Percentiles rank a stretch among this genome's conserved stretches.
Evolutionary conservation across 2,329 filamentous ascomycete species (phyloP).

Genomic region (Corniculantispora saksenae): DNA sequence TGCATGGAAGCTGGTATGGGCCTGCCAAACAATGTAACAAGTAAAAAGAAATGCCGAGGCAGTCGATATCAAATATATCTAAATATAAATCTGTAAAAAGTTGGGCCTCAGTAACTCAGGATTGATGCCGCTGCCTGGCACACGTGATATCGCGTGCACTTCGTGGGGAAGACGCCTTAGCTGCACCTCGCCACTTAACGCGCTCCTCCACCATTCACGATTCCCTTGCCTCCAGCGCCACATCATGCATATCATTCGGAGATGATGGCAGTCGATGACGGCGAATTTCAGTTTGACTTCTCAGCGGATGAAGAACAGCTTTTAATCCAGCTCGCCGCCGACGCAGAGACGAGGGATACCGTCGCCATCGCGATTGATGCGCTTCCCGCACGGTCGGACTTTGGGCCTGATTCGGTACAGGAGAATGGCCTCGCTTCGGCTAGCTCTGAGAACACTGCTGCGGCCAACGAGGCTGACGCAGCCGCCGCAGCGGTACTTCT

Average conservation of each 20-base stretch:
- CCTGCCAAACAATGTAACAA: no score
- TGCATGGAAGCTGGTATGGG: no score
- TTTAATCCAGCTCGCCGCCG: constrained; percentile 36
- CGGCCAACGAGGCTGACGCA: not conserved
- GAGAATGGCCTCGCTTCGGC: not conserved
- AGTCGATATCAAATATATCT: no score
- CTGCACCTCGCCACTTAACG: constrained; percentile 9
- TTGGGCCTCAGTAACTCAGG: no score
- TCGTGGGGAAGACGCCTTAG: constrained; percentile 9
- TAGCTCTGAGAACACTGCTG: not conserved
- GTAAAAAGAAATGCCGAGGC: no score
- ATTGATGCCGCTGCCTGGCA: not conserved
- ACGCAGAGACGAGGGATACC: constrained; percentile 22
- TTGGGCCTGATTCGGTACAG: not conserved
- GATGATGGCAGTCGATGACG: constrained; percentile 35
- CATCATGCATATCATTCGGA: not conserved
- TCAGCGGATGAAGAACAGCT: constrained; percentile 48
- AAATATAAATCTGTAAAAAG: no score
- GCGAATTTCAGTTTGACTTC: constrained; percentile 50
- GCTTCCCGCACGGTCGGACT: not conserved
- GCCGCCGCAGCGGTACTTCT: not conserved
- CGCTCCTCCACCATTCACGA: constrained; percentile 3
- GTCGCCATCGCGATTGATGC: constrained; percentile 13
- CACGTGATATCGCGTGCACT: constrained; percentile 15
- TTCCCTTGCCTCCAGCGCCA: not conserved